phyloP scores from a whole-genome alignment of 176 grass and related monocot species.

The Themeda triandra region DNA sequence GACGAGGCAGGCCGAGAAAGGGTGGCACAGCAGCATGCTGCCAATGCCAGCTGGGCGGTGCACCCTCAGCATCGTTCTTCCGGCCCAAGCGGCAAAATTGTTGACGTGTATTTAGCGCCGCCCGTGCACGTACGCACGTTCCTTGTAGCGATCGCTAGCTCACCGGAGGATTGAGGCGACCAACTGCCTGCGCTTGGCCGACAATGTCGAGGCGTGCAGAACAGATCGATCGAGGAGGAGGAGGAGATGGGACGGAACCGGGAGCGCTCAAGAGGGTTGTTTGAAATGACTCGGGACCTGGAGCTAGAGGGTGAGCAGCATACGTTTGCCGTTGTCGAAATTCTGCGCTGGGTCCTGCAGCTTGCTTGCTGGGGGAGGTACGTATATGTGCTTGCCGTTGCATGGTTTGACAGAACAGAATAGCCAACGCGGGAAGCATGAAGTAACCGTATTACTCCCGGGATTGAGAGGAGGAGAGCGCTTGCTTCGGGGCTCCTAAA shows the following conservation, averaged over 20 bases:
- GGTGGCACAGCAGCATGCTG: slow-evolving; percentile 9
- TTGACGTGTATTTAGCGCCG: neutral
- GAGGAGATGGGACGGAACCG: neutral
- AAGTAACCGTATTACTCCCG: neutral
- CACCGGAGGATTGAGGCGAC: neutral
- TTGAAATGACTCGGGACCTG: slow-evolving; percentile 7
- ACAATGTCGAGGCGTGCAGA: neutral
- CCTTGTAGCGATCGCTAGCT: slow-evolving; percentile 17
- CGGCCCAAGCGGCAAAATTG: too few relatives aligned
- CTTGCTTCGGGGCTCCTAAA: slow-evolving; percentile 10
- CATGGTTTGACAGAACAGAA: neutral
- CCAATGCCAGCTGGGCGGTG: neutral
- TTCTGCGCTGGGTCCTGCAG: neutral
- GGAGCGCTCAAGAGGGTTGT: neutral
- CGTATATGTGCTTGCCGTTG: slow-evolving; percentile 1
- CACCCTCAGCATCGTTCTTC: slow-evolving; percentile 24
- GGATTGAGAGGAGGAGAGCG: neutral
- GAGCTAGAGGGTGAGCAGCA: neutral
- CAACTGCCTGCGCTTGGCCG: neutral
- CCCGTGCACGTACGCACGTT: neutral
- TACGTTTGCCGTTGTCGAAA: neutral
- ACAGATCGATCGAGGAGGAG: neutral
- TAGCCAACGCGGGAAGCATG: slow-evolving; percentile 19
- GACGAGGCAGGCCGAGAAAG: neutral
- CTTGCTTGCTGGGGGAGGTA: neutral